Conservation (phyloP, 805 yeast species). For the Metschnikowia amazonensis region DNA sequence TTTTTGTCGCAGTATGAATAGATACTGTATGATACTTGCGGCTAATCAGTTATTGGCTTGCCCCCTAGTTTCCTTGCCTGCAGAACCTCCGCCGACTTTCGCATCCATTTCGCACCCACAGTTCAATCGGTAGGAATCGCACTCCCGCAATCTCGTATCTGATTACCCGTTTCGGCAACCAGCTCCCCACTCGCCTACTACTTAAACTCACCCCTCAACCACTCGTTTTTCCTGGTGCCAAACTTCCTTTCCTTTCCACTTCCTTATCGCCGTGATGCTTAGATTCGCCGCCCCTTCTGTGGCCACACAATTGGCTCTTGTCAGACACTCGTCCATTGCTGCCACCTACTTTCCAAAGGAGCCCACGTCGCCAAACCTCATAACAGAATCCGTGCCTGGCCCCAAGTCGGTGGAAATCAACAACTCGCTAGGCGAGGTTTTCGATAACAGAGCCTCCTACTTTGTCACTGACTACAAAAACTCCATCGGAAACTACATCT, state of each 20-base stretch:
- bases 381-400: conserved; percentile 36
- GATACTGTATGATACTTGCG: too few relatives aligned
- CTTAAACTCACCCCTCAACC: background rate
- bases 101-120: conserved; percentile 6
- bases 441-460: conserved; percentile 41
- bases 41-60: too few relatives aligned
- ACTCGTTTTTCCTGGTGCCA: background rate
- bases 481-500: conserved; percentile 38
- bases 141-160: conserved; percentile 4
- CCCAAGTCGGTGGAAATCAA: conserved; percentile 30
- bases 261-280: background rate
- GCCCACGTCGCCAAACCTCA: conserved; percentile 30
- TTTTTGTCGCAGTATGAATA: too few relatives aligned
- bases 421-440: conserved; percentile 34
- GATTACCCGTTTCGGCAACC: background rate
- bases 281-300: background rate
- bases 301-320: background rate
- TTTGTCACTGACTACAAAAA: conserved; percentile 39
- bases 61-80: too few relatives aligned
- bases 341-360: conserved; percentile 35
- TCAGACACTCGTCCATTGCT: conserved; percentile 18
- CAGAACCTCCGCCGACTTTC: background rate
- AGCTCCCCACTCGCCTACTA: background rate
- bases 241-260: background rate
- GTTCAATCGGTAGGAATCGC: background rate